Percentiles rank a stretch among this genome's conserved stretches.
These are phyloP conservation scores for Discostella stelligera DNA, from an alignment of 352 stramenopile genomes.

Conservation along the genomic window DNA sequence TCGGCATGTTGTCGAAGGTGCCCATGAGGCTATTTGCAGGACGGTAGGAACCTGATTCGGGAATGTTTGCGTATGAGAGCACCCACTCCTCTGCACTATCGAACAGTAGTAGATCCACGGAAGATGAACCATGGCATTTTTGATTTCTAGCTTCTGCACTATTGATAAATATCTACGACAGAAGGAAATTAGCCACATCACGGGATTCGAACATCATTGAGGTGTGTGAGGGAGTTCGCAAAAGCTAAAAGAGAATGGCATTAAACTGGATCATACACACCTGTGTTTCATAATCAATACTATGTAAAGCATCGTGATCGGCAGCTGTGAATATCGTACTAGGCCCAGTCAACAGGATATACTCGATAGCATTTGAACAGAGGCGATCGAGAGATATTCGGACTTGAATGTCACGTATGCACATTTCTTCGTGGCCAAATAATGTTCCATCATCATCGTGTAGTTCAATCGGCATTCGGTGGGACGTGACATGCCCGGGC, in stretches of 20 bases:
- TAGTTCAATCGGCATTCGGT: constrained; percentile 22
- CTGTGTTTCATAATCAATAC: constrained; percentile 24
- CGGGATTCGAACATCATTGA: neutral
- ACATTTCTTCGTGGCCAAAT: constrained; percentile 22
- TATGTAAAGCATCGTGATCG: constrained; percentile 20
- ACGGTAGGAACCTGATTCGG: constrained; percentile 27
- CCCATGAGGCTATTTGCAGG: constrained; percentile 27
- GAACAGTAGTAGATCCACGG: constrained; percentile 26
- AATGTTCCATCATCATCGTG: constrained; percentile 4
- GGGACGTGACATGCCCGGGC: constrained; percentile 17
- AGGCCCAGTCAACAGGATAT: constrained; percentile 31
- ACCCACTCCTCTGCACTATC: constrained; percentile 34
- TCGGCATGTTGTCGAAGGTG: constrained; percentile 18
- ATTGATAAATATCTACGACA: constrained; percentile 31
- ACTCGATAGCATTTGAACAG: constrained; percentile 30
- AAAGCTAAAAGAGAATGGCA: neutral
- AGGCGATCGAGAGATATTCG: constrained; percentile 24
- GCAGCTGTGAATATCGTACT: neutral
- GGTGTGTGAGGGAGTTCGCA: neutral
- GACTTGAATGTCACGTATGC: constrained; percentile 30
- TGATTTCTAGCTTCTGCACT: constrained; percentile 16
- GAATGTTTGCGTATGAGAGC: constrained; percentile 23
- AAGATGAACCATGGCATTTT: constrained; percentile 17
- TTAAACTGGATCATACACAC: constrained; percentile 6
- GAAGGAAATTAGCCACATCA: constrained; percentile 5